Conservation (phyloP, 192 early-diverging fungal species). For the Coemansia aciculifera region DNA sequence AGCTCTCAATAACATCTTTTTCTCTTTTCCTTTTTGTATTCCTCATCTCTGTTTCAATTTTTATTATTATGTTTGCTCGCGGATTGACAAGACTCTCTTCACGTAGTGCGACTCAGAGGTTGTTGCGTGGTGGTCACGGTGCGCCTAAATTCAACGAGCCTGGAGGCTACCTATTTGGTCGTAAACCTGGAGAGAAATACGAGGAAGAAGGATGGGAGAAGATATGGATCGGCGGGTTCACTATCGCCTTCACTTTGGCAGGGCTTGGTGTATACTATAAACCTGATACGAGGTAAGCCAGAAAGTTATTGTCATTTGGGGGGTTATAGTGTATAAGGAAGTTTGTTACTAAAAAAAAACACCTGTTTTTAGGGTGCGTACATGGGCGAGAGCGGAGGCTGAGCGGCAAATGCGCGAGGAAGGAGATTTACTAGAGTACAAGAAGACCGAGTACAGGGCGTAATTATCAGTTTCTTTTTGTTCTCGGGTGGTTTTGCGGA, state of each 20-base stretch:
- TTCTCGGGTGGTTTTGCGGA: not conserved
- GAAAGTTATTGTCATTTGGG: too few species aligned
- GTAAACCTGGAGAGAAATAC: conserved; percentile 71
- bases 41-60: not conserved
- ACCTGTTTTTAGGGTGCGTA: conserved; percentile 57
- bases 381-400: conserved; percentile 76
- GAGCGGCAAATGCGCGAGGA: conserved; percentile 70
- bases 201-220: conserved; percentile 77
- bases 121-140: conserved; percentile 61
- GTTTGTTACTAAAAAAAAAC: too few species aligned
- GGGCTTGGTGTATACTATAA: conserved; percentile 65
- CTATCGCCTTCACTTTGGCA: conserved; percentile 60
- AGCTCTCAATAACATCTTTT: not conserved
- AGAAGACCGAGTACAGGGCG: conserved; percentile 47
- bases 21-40: not conserved
- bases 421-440: conserved; percentile 66
- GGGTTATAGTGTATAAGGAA: too few species aligned
- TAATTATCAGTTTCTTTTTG: not conserved
- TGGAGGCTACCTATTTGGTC: conserved; percentile 72
- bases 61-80: conserved; percentile 24
- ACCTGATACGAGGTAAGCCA: conserved; percentile 71
- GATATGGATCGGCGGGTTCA: conserved; percentile 62
- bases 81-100: conserved; percentile 32
- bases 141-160: conserved; percentile 68
- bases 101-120: conserved; percentile 22